Evolutionary conservation across 2,329 filamentous ascomycete genomes (phyloP).

Genomic region (Fusarium sp.): DNA sequence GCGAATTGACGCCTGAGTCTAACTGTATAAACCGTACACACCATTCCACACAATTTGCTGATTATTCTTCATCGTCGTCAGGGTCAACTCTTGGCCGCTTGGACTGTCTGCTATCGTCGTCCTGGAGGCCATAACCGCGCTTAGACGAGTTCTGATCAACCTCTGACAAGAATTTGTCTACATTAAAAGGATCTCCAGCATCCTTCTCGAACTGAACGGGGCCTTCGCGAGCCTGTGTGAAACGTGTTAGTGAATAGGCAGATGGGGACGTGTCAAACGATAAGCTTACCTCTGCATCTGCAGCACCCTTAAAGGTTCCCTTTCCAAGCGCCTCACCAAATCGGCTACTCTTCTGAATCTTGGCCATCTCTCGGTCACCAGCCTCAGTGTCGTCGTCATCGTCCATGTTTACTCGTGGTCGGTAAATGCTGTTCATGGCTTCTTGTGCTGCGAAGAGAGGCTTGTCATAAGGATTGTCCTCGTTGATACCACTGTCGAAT

Average conservation of each 20-base stretch:
- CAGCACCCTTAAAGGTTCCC: conserved; percentile 90
- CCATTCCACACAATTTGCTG: conserved; percentile 17
- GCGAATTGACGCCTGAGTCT: conserved; percentile 43
- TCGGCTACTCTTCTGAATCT: conserved; percentile 85
- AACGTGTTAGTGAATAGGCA: conserved; percentile 48
- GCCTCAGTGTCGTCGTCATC: conserved; percentile 83
- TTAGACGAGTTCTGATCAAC: conserved; percentile 74
- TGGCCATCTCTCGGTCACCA: conserved; percentile 85
- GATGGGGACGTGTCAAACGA: background rate
- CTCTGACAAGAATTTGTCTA: conserved; percentile 92
- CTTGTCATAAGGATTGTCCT: conserved; percentile 98
- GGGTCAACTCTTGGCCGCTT: conserved; percentile 82
- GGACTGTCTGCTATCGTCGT: conserved; percentile 67
- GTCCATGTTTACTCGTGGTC: conserved; percentile 79
- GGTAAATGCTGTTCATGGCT: conserved; percentile 93
- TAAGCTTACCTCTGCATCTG: conserved; percentile 78
- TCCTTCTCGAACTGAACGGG: conserved; percentile 98
- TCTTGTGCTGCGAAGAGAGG: conserved; percentile 96
- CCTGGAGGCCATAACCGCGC: conserved; percentile 82
- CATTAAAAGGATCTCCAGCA: conserved; percentile 85
- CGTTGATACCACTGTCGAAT: conserved; percentile 93
- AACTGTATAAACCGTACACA: conserved; percentile 39
- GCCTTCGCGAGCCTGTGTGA: conserved; percentile 77
- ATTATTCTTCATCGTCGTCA: conserved; percentile 62
- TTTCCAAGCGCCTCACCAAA: conserved; percentile 89